These are phyloP conservation scores for Pseudopyrenochaeta lycopersici DNA, from an alignment of 2,329 filamentous ascomycete species.

Conservation along the genomic window DNA sequence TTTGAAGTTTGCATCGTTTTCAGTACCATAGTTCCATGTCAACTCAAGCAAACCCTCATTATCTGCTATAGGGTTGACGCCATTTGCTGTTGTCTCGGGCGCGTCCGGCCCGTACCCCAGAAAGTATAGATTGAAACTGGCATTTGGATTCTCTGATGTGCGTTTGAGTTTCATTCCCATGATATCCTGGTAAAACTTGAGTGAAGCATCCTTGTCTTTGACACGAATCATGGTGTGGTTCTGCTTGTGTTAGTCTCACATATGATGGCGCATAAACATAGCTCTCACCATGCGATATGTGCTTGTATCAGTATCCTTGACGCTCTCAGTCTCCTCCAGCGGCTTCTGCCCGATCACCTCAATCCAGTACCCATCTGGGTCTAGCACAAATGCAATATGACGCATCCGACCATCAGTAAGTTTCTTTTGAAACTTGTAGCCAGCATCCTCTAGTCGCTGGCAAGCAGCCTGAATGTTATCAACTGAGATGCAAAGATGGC, in stretches of 20 bases:
- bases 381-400: constrained; percentile 87
- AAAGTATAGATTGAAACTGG: constrained; percentile 91
- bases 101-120: constrained; percentile 72
- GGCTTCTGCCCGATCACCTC: constrained; percentile 79
- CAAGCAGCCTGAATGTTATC: constrained; percentile 85
- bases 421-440: constrained; percentile 96
- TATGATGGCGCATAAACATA: not conserved
- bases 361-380: constrained; percentile 79
- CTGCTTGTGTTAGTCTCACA: constrained; percentile 49
- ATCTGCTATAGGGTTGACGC: constrained; percentile 67
- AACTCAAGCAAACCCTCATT: constrained; percentile 89
- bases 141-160: constrained; percentile 73
- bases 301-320: constrained; percentile 74
- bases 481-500: constrained; percentile 80
- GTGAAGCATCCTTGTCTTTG: constrained; percentile 66
- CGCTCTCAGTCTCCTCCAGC: constrained; percentile 74
- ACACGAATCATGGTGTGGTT: constrained; percentile 96
- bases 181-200: constrained; percentile 71
- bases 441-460: constrained; percentile 85
- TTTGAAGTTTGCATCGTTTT: constrained; percentile 82
- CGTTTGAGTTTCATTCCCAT: constrained; percentile 88
- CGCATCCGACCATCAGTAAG: constrained; percentile 77
- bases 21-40: constrained; percentile 84
- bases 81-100: constrained; percentile 63
- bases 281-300: constrained; percentile 73